Percentiles rank a stretch among this genome's conserved stretches.
Evolutionary conservation across 192 early-diverging fungal genomes (phyloP).

Genomic region (Backusella sp.): DNA sequence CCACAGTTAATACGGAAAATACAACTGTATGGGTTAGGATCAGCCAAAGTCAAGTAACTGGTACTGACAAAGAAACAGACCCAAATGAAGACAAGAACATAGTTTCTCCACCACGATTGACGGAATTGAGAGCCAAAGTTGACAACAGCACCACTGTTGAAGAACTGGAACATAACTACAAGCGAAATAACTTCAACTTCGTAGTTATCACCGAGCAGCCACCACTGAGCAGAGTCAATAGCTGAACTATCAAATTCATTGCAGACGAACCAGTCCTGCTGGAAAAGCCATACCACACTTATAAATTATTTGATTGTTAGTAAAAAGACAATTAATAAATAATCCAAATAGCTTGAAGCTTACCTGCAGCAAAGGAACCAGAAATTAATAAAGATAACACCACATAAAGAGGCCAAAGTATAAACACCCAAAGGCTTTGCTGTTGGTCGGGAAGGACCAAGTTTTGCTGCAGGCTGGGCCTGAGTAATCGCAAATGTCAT

Average conservation of each 20-base stretch:
- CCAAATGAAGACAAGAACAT: constrained; percentile 56
- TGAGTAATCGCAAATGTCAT: constrained; percentile 68
- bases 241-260: constrained; percentile 72
- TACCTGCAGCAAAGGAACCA: constrained; percentile 53
- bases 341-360: background rate
- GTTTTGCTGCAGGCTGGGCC: constrained; percentile 52
- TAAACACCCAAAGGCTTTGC: constrained; percentile 73
- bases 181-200: constrained; percentile 66
- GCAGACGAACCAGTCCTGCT: constrained; percentile 74
- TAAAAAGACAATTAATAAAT: background rate
- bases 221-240: constrained; percentile 70
- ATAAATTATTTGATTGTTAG: background rate
- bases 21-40: constrained; percentile 53
- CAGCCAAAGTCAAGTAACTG: constrained; percentile 52
- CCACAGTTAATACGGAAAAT: constrained; percentile 78
- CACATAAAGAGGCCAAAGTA: constrained; percentile 66
- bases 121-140: constrained; percentile 72
- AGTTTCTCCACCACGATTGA: constrained; percentile 61
- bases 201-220: constrained; percentile 81
- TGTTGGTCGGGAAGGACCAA: constrained; percentile 66
- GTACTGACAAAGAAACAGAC: constrained; percentile 44
- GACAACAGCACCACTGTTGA: constrained; percentile 65
- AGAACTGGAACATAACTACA: constrained; percentile 68
- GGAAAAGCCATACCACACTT: constrained; percentile 61
- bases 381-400: constrained; percentile 70